phyloP scores from a whole-genome alignment of 768 basidiomycete species.

The Russula lepida region DNA sequence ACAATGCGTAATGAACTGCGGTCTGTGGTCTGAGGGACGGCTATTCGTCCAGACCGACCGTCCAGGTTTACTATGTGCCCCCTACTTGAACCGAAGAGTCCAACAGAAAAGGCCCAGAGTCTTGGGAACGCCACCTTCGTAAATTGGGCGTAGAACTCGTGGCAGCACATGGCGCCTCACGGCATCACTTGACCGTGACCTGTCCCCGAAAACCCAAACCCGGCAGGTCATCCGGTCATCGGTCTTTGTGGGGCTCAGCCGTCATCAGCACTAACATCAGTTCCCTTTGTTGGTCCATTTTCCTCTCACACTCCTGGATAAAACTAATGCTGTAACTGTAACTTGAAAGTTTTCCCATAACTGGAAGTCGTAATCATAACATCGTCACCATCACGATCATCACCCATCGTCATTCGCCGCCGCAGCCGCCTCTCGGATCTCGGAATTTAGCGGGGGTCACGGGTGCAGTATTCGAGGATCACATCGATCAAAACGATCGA shows the following conservation, averaged over 20 bases:
- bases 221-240: too few relatives aligned
- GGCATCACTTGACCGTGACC: background rate
- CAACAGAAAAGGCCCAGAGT: background rate
- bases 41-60: background rate
- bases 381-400: background rate
- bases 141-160: background rate
- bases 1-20: background rate
- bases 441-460: background rate
- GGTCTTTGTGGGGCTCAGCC: too few relatives aligned
- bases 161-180: background rate
- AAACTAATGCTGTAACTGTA: background rate
- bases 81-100: background rate
- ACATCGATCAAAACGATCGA: background rate
- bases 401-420: background rate
- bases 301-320: background rate
- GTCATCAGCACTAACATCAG: too few relatives aligned
- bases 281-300: background rate
- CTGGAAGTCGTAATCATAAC: background rate
- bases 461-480: background rate
- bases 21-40: background rate
- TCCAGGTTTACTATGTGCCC: background rate
- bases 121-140: background rate
- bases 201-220: too few relatives aligned
- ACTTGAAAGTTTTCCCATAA: background rate
- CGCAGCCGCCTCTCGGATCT: background rate